Conservation (phyloP, 2,329 filamentous ascomycete species). For the Diaporthe eres region DNA sequence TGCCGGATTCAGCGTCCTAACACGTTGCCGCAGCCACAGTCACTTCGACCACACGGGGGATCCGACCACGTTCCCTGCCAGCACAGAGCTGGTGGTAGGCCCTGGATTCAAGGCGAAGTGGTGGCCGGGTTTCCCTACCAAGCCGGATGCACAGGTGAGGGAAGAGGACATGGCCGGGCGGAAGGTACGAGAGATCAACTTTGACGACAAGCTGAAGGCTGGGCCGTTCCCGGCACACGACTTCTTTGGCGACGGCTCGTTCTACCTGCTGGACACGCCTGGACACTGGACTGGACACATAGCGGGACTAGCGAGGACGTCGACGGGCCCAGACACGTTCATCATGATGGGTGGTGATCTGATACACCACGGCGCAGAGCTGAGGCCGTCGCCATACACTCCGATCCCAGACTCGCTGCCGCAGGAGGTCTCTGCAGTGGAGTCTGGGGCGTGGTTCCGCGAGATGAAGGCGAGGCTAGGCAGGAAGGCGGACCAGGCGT, state of each 20-base stretch:
- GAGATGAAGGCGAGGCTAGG: slow-evolving; percentile 37
- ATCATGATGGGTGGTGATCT: slow-evolving; percentile 47
- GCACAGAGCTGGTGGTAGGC: slow-evolving; percentile 45
- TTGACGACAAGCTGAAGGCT: slow-evolving; percentile 30
- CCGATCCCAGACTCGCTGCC: slow-evolving; percentile 41
- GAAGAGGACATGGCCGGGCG: slow-evolving; percentile 34
- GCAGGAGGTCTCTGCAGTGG: not conserved
- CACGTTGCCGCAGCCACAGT: slow-evolving; percentile 42
- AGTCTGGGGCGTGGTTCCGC: slow-evolving; percentile 28
- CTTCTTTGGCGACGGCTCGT: slow-evolving; percentile 47
- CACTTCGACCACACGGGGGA: slow-evolving; percentile 47
- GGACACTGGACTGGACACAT: slow-evolving; percentile 45
- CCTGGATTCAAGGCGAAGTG: slow-evolving; percentile 44
- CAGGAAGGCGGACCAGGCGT: slow-evolving; percentile 33
- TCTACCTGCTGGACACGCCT: slow-evolving; percentile 45
- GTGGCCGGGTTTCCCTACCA: slow-evolving; percentile 44
- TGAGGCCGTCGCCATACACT: slow-evolving; percentile 43
- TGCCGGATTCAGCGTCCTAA: not conserved
- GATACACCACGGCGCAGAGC: slow-evolving; percentile 43
- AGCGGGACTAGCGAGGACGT: slow-evolving; percentile 44
- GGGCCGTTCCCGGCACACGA: slow-evolving; percentile 44
- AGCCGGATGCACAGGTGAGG: slow-evolving; percentile 38
- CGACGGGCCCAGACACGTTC: slow-evolving; percentile 42
- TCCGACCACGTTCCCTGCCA: slow-evolving; percentile 42
- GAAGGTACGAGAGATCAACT: slow-evolving; percentile 38